Evolutionary conservation across 2,329 filamentous ascomycete species (phyloP).

Genomic region (Mycocentrospora acerina): DNA sequence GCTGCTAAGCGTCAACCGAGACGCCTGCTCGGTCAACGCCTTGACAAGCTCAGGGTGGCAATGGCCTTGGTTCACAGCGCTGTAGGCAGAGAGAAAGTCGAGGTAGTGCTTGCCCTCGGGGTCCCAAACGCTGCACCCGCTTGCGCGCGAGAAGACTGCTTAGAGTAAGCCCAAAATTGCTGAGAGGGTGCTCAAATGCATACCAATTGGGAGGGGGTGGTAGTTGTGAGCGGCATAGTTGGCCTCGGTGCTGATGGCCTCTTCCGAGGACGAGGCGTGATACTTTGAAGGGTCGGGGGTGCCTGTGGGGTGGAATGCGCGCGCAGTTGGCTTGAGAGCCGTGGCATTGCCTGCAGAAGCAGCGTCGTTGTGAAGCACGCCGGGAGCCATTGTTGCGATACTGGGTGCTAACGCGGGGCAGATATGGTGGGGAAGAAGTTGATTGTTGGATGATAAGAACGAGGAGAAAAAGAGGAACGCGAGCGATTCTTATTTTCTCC

Average conservation of each 20-base stretch:
- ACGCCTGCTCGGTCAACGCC: slow-evolving; percentile 84
- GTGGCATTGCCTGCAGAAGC: slow-evolving; percentile 28
- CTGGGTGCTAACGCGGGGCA: slow-evolving; percentile 19
- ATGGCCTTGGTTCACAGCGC: slow-evolving; percentile 96
- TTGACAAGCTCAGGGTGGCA: slow-evolving; percentile 96
- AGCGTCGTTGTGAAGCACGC: slow-evolving; percentile 32
- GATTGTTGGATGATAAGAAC: slow-evolving; percentile 5
- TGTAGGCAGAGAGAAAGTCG: slow-evolving; percentile 97
- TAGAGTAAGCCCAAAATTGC: slow-evolving; percentile 8
- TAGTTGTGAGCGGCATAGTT: slow-evolving; percentile 97
- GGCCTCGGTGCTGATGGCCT: slow-evolving; percentile 79
- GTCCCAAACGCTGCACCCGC: slow-evolving; percentile 91
- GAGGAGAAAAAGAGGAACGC: slow-evolving; percentile 6
- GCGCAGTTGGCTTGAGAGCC: slow-evolving; percentile 40
- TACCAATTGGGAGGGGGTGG: slow-evolving; percentile 85
- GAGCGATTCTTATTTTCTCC: slow-evolving; percentile 22
- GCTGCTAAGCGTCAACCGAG: slow-evolving; percentile 85
- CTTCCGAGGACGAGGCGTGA: slow-evolving; percentile 76
- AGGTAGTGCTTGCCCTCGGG: slow-evolving; percentile 90
- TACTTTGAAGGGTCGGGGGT: slow-evolving; percentile 50
- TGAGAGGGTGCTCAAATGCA: slow-evolving; percentile 1
- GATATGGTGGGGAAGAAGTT: slow-evolving; percentile 11
- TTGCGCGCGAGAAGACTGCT: slow-evolving; percentile 70
- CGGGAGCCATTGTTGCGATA: slow-evolving; percentile 35
- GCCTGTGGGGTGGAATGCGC: slow-evolving; percentile 40